Base-by-base conservation (phyloP, 2,329 filamentous ascomycete species). In the Metarhizium guizhouense region DNA sequence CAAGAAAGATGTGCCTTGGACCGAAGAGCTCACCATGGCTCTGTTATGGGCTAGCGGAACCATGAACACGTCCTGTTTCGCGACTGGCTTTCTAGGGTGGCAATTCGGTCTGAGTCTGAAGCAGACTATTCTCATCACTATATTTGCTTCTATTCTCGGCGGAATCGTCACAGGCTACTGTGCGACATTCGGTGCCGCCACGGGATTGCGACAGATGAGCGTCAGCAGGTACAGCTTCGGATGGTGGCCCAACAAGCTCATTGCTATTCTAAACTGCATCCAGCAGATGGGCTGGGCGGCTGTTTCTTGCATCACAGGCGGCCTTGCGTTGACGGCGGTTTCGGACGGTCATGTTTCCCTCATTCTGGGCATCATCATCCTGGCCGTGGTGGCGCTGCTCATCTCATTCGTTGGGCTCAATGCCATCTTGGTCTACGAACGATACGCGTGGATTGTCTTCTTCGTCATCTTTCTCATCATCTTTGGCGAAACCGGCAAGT, bases 401-500 rank as follows among this genome's bases (percentile, higher is more conserved):
- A 72, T 82, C 25, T 78, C 77, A 1, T 77, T 82, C 61, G 72
- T 78, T 52, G 80, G 80, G 0, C 74, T 79, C 60, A 72, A 70
- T 59, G 69, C 72, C 20, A 70, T 81, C 47, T 72, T 81, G 57
- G 59, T 72, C 6, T 81, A 78, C 58, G 76, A 80, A 62, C 70
- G 74, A 52, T 78, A 75, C 61, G 74, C 77, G 25, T 80, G 78
- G 70, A 67, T 79, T 18, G 57, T 71, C 40, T 72, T 77, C 58
- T 72, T 77, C 54, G 65, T 73, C 53, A 72, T 79, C 53, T 78
- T 79, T 62, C 62, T 78, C 59, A 71, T 79, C 62, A 73, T 80
- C 61, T 76, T 75, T 55, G 75, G 73, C 48, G 72, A 77, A 63
- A 70, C 71, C 3, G 75, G 70, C 25, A 61, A 62, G 32, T 71